These are phyloP conservation scores for Sphaerosporella brunnea DNA, from an alignment of 495 filamentous ascomycete species.

Conservation along the genomic window DNA sequence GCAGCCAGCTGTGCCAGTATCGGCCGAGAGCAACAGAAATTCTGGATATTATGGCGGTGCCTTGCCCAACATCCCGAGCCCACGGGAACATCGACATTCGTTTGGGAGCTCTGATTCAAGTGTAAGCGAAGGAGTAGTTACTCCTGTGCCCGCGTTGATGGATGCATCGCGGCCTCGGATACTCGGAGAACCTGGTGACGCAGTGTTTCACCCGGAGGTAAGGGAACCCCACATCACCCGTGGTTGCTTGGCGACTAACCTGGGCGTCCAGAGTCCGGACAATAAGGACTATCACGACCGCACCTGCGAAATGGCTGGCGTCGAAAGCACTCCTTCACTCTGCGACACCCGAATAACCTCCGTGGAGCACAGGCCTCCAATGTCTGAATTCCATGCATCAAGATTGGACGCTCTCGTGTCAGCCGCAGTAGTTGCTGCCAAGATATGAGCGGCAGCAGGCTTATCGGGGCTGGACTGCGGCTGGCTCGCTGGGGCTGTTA, in stretches of 20 bases:
- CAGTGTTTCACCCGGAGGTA: conserved; percentile 11
- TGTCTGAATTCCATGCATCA: background rate
- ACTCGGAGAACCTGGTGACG: conserved; percentile 20
- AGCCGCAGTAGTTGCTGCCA: conserved; percentile 15
- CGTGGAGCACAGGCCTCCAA: conserved; percentile 1
- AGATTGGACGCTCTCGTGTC: conserved; percentile 18
- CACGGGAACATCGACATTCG: conserved; percentile 17
- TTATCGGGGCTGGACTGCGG: background rate
- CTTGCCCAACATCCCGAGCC: conserved; percentile 14
- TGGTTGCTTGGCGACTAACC: too few species aligned
- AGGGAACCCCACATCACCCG: too few species aligned
- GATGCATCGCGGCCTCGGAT: conserved; percentile 20
- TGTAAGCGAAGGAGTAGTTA: conserved; percentile 21
- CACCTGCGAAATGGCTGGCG: background rate
- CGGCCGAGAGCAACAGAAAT: conserved; percentile 13
- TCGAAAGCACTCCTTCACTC: conserved; percentile 6
- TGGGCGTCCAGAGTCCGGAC: conserved; percentile 14
- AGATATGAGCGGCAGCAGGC: conserved; percentile 9
- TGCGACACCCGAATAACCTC: conserved; percentile 13
- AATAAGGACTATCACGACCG: conserved; percentile 1
- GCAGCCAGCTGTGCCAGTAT: background rate
- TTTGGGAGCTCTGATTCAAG: conserved; percentile 23
- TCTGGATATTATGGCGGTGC: conserved; percentile 17
- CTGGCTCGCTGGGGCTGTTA: background rate
- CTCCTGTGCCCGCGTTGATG: conserved; percentile 13